These are phyloP conservation scores for Malus hybrid DNA, from an alignment of 331 rosid genomes.

Conservation along the genomic window DNA sequence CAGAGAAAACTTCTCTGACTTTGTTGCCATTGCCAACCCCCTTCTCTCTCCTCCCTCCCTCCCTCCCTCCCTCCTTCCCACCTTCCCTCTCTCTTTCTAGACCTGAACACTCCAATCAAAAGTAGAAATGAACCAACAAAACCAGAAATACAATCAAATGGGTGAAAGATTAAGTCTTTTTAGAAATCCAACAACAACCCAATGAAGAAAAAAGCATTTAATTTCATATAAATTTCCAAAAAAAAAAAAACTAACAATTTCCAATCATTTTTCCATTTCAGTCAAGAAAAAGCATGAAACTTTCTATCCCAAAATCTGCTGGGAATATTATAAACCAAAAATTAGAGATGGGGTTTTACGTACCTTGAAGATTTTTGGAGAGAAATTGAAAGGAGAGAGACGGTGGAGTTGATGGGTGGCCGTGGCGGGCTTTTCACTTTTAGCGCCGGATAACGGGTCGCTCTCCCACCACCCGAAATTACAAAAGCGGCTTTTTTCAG, in stretches of 20 bases:
- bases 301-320: neutral
- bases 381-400: neutral
- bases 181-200: neutral
- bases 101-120: neutral
- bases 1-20: conserved; percentile 61
- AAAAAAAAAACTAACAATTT: neutral
- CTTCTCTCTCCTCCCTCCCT: conserved; percentile 4
- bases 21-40: conserved; percentile 35
- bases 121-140: neutral
- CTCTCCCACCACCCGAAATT: conserved; percentile 3
- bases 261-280: neutral
- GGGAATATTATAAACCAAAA: neutral
- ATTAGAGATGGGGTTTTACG: neutral
- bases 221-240: neutral
- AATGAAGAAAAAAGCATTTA: too few relatives aligned
- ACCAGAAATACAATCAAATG: neutral
- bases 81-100: neutral
- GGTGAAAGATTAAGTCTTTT: neutral
- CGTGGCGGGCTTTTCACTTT: neutral
- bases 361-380: neutral
- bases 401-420: neutral
- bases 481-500: neutral
- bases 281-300: neutral
- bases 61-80: neutral
- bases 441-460: neutral